phyloP scores from a whole-genome alignment of 306 rosid species.

The Begonia masoniana region DNA sequence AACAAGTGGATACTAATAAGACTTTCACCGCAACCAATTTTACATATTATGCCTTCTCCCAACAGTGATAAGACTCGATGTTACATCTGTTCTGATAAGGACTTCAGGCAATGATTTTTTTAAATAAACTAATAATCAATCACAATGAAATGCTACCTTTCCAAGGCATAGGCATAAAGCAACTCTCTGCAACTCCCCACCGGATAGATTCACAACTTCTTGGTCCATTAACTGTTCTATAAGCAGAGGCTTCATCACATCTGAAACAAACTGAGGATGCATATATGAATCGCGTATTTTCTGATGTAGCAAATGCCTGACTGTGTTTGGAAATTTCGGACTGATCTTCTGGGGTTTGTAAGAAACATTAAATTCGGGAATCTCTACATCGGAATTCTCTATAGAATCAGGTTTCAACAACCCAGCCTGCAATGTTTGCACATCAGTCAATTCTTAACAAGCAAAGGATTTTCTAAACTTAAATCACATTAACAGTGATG shows the following conservation, averaged over 20 bases:
- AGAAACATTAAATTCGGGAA: constrained; percentile 95
- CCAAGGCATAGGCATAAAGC: constrained; percentile 94
- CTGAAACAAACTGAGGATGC: constrained; percentile 90
- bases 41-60: too few relatives aligned
- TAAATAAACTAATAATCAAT: too few relatives aligned
- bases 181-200: constrained; percentile 99
- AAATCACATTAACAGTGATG: too few relatives aligned
- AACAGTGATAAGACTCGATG: too few relatives aligned
- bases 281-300: constrained; percentile 79
- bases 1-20: too few relatives aligned
- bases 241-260: constrained; percentile 97
- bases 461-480: neutral
- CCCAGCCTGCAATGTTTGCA: constrained; percentile 61
- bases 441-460: constrained; percentile 4
- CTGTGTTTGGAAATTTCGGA: constrained; percentile 72
- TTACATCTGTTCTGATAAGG: too few relatives aligned
- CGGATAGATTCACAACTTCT: constrained; percentile 94
- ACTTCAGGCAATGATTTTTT: too few relatives aligned
- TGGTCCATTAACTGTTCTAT: constrained; percentile 96
- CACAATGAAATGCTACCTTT: constrained; percentile 32
- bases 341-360: constrained; percentile 98
- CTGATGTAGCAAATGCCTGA: constrained; percentile 63
- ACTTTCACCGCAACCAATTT: too few relatives aligned
- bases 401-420: constrained; percentile 70
- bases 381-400: constrained; percentile 62